Evolutionary conservation across 306 rosid species (phyloP).

Genomic region (Heteromeles arbutifolia): DNA sequence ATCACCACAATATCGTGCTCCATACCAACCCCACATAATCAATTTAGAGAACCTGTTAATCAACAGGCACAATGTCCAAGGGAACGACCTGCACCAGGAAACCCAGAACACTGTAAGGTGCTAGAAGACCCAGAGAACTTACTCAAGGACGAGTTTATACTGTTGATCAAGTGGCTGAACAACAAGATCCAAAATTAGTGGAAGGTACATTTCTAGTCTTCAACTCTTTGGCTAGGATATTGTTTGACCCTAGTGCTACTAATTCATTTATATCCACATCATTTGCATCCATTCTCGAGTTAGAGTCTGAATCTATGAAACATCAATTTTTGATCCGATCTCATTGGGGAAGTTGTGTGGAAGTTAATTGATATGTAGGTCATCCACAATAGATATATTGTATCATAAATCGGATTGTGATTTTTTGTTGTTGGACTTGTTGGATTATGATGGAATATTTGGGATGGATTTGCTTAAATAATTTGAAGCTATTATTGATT

Average conservation of each 20-base stretch:
- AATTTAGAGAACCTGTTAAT: too few relatives aligned
- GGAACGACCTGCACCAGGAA: background rate
- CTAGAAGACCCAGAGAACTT: background rate
- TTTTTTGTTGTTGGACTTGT: background rate
- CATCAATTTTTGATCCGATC: background rate
- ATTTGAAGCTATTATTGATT: too few relatives aligned
- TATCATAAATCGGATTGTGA: background rate
- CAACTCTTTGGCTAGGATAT: background rate
- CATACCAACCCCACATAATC: background rate
- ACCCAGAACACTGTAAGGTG: background rate
- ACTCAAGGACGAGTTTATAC: background rate
- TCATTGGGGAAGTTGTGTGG: too few relatives aligned
- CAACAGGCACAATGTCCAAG: background rate
- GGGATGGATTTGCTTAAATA: background rate
- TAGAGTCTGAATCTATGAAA: background rate
- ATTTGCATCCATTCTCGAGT: background rate
- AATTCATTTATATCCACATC: background rate
- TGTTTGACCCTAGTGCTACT: background rate
- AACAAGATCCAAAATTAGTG: background rate
- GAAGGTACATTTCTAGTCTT: background rate
- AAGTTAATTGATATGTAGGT: background rate
- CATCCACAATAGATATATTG: background rate
- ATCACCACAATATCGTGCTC: background rate
- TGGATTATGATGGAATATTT: too few relatives aligned
- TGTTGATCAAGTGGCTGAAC: background rate